phyloP scores from a whole-genome alignment of 108 stramenopile genomes.

The Nitzschia sp. region DNA sequence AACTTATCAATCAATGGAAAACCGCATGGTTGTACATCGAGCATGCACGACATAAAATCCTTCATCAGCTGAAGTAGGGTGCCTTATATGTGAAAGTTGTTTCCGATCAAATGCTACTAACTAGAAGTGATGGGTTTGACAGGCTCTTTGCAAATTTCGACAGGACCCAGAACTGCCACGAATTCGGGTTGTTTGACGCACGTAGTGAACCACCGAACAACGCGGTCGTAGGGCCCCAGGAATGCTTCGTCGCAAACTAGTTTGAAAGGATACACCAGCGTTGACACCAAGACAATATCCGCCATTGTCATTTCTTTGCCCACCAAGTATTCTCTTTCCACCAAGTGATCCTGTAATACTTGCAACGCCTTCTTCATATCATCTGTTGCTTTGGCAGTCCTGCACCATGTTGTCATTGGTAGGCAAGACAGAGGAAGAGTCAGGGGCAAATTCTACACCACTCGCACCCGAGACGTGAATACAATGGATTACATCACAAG shows the following conservation, averaged over 20 bases:
- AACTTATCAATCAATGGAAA: too few relatives aligned
- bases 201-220: conserved; percentile 82
- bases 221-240: conserved; percentile 66
- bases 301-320: conserved; percentile 85
- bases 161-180: conserved; percentile 78
- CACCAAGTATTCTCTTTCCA: conserved; percentile 58
- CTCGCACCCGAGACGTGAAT: neutral
- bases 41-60: too few relatives aligned
- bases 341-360: conserved; percentile 65
- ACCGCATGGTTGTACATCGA: too few relatives aligned
- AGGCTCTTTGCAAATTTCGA: conserved; percentile 62
- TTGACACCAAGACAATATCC: conserved; percentile 85
- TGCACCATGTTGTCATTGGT: too few relatives aligned
- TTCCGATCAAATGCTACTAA: too few relatives aligned
- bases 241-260: conserved; percentile 70
- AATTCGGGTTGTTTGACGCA: conserved; percentile 88
- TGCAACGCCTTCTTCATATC: conserved; percentile 67
- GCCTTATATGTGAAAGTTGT: too few relatives aligned
- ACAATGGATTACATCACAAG: neutral
- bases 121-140: neutral
- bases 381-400: conserved; percentile 67
- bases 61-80: too few relatives aligned
- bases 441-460: neutral
- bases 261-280: conserved; percentile 90
- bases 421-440: conserved; percentile 6